Evolutionary conservation across 495 filamentous ascomycete genomes (phyloP), one percentile per base, ranked within the genome.

Genomic region (Elaphomyces granulatus): DNA sequence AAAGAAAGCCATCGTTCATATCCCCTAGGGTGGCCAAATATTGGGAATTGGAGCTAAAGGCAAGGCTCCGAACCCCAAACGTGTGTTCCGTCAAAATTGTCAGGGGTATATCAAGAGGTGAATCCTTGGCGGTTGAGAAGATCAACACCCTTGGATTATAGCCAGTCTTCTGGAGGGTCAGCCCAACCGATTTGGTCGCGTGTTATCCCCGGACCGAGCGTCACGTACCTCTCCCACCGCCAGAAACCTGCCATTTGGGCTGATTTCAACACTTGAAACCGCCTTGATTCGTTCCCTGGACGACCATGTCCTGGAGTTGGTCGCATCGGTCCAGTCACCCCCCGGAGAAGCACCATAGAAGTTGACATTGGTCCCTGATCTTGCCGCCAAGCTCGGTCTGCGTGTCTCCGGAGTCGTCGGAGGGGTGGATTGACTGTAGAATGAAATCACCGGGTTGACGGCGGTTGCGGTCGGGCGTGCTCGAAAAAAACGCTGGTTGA

Each of bases 261-360:
- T 95, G 40, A 98, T 76, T 15, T 82, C 82, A 18, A 96, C 71
- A 60, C 85, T 92, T n/a, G 87, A 94, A 1, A 87, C 83, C n/a
- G 88, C 85, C 58, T 94, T 94, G 52, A 94, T 80, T 44, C 87
- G 70, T 55, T 94, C 87, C 46, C 83, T 73, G 20, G 83, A 86
- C 4, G 81, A 84, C 82, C 81, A 85, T 21, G 74, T 79, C 43
- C 78, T 85, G 32, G 68, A 70, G 42, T 64, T 68, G 15, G 75
- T 68, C 20, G 68, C 73, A 33, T 92, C 85, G 7, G 68, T 52
- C 60, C 53, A 52, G 30, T 74, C 74, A 37, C 42, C 53, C 0
- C 49, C 56, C 3, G 73, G 61, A 12, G 63, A 61, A 2, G 49
- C 50, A 43, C 50, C 60, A 37, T 50, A 44, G 18, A 47, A 19